A percentile compares a stretch with the other conserved stretches of the same genome.
phyloP scores from a whole-genome alignment of 345 rosid genomes.

The Viola odorata region DNA sequence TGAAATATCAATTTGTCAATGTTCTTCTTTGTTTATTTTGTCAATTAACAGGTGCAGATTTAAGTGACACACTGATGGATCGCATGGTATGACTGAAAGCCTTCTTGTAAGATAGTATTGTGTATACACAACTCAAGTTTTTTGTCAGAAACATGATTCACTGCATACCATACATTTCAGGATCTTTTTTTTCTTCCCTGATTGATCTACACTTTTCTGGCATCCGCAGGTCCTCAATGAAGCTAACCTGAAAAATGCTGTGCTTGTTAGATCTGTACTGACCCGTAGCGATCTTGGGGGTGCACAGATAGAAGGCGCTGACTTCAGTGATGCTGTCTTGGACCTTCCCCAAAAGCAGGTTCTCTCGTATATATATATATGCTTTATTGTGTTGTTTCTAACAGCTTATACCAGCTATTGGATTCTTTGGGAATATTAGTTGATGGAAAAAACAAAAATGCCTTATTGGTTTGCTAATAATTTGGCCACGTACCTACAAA shows the following conservation, averaged over 20 bases:
- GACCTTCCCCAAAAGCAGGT: conserved; percentile 93
- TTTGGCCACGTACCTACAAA: too few relatives aligned
- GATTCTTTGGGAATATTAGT: too few relatives aligned
- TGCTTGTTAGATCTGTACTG: conserved; percentile 71
- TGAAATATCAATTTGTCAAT: too few relatives aligned
- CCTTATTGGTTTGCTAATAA: too few relatives aligned
- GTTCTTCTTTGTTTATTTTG: too few relatives aligned
- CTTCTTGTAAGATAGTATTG: too few relatives aligned
- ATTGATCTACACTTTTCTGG: not conserved
- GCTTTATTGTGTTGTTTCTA: not conserved
- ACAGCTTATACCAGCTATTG: too few relatives aligned
- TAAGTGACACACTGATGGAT: conserved; percentile 98
- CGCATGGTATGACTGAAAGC: conserved; percentile 55
- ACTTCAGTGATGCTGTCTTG: conserved; percentile 90
- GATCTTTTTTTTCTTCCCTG: too few relatives aligned
- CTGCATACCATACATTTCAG: too few relatives aligned
- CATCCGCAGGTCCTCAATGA: conserved; percentile 69
- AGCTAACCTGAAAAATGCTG: conserved; percentile 80
- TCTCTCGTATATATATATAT: not conserved
- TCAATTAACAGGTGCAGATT: conserved; percentile 67
- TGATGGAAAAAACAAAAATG: too few relatives aligned
- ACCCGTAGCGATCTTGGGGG: conserved; percentile 95
- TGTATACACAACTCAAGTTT: not conserved
- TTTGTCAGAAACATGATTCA: not conserved
- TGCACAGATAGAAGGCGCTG: conserved; percentile 86